A percentile compares a stretch with the other conserved stretches of the same genome.
Evolutionary conservation across 352 stramenopile species (phyloP).

Genomic region (Pythium aphanidermatum): DNA sequence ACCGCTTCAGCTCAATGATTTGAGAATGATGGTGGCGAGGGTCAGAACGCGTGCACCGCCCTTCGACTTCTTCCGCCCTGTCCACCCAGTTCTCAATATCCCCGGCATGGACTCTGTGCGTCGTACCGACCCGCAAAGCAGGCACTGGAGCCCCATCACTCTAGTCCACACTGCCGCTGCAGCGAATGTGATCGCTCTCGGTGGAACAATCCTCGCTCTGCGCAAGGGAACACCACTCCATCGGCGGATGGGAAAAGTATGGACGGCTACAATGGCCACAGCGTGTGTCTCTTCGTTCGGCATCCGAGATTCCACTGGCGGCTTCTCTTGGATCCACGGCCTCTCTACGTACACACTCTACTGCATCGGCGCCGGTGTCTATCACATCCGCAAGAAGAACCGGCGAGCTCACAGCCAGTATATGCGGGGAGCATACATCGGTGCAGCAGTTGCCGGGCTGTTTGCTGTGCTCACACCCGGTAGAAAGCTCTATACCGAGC

Average conservation of each 20-base stretch:
- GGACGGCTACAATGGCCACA: constrained; percentile 7
- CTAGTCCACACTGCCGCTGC: constrained; percentile 10
- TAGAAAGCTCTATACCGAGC: background rate
- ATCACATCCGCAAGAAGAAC: constrained; percentile 5
- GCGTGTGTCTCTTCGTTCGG: constrained; percentile 13
- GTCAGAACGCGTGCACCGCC: too few relatives aligned
- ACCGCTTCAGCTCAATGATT: too few relatives aligned
- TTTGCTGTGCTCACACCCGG: constrained; percentile 6
- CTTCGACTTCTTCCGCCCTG: too few relatives aligned
- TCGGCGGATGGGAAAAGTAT: constrained; percentile 2
- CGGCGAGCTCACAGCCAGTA: background rate
- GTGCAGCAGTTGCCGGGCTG: background rate
- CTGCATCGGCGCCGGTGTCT: constrained; percentile 7
- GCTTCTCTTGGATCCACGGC: constrained; percentile 11
- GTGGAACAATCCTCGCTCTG: background rate
- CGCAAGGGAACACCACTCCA: constrained; percentile 8
- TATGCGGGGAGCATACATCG: constrained; percentile 10
- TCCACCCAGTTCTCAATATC: too few relatives aligned
- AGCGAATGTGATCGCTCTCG: constrained; percentile 4
- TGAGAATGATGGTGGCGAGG: too few relatives aligned
- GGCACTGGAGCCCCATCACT: background rate
- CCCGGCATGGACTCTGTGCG: too few relatives aligned
- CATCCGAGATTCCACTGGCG: background rate
- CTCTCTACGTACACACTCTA: constrained; percentile 4
- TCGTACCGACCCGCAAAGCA: too few relatives aligned